Evolutionary conservation across 73 alveolate genomes (phyloP).

Genomic region (Stentor coeruleus): DNA sequence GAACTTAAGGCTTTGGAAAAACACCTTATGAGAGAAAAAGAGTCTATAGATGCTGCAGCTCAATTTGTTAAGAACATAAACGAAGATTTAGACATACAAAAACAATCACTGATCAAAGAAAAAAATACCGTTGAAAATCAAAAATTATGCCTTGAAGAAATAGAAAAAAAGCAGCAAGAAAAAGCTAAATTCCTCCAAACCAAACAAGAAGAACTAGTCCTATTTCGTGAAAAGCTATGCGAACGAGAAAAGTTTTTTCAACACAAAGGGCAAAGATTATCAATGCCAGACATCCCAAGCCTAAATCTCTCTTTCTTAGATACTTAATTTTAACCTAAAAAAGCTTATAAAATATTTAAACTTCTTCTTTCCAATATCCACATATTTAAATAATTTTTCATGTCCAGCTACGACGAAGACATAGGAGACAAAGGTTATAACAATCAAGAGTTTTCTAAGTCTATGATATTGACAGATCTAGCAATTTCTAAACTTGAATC

Average conservation of each 20-base stretch:
- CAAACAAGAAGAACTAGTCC: background rate
- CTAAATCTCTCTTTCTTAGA: no score
- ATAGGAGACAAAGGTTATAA: no score
- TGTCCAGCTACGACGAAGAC: no score
- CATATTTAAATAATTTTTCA: no score
- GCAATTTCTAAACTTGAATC: background rate
- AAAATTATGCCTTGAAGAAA: background rate
- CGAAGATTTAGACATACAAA: background rate
- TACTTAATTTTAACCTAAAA: no score
- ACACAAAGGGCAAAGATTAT: no score
- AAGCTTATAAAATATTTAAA: no score
- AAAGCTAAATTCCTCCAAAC: background rate
- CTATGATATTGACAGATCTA: background rate
- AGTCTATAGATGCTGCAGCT: background rate
- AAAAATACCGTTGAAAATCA: background rate
- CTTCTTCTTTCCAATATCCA: no score
- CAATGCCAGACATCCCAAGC: no score
- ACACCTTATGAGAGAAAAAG: background rate
- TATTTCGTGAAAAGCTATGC: background rate
- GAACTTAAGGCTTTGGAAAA: background rate
- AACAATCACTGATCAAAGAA: background rate
- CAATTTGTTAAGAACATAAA: no score
- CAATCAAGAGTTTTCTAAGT: no score
- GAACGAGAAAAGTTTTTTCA: background rate
- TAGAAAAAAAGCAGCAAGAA: background rate